A percentile compares a stretch with the other conserved stretches of the same genome.
phyloP scores from a whole-genome alignment of 169 alveolate genomes.

The Prorocentrum cordatum region DNA sequence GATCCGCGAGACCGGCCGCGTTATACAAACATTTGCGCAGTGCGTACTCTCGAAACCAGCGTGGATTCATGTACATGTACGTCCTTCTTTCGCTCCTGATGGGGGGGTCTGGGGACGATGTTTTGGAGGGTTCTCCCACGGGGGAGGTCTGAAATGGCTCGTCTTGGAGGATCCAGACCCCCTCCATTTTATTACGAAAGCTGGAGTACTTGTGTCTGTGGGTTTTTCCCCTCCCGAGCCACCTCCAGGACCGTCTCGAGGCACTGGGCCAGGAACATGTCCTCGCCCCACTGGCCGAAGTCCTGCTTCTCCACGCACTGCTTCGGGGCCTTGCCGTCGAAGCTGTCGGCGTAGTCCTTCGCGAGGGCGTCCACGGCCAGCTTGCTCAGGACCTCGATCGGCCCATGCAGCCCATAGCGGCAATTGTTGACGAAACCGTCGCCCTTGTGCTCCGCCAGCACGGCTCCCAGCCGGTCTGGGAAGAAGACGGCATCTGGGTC shows the following conservation, averaged over 20 bases:
- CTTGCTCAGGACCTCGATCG: slow-evolving; percentile 30
- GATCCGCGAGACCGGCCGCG: too few relatives aligned
- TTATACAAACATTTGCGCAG: too few relatives aligned
- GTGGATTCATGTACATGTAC: too few relatives aligned
- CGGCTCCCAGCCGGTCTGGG: neutral
- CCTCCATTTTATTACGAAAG: too few relatives aligned
- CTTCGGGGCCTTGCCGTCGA: slow-evolving; percentile 24
- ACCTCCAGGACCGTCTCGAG: slow-evolving; percentile 21
- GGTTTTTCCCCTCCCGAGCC: too few relatives aligned
- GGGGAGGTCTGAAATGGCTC: too few relatives aligned
- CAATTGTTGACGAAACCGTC: slow-evolving; percentile 14
- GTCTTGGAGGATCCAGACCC: too few relatives aligned
- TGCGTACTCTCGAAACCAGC: too few relatives aligned
- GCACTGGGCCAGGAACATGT: slow-evolving; percentile 53
- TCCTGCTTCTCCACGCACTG: slow-evolving; percentile 7
- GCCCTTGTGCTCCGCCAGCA: neutral
- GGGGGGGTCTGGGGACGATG: too few relatives aligned
- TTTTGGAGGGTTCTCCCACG: too few relatives aligned
- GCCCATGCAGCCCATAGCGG: slow-evolving; percentile 51
- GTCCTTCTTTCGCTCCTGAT: too few relatives aligned
- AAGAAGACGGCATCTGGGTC: slow-evolving; percentile 16
- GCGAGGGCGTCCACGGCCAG: slow-evolving; percentile 2
- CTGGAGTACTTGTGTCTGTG: too few relatives aligned
- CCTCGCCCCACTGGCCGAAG: slow-evolving; percentile 58
- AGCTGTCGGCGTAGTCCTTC: slow-evolving; percentile 5